These are phyloP conservation scores for Trichomonascaceae sp. DNA, from an alignment of 1,139 yeast species.

Conservation along the genomic window DNA sequence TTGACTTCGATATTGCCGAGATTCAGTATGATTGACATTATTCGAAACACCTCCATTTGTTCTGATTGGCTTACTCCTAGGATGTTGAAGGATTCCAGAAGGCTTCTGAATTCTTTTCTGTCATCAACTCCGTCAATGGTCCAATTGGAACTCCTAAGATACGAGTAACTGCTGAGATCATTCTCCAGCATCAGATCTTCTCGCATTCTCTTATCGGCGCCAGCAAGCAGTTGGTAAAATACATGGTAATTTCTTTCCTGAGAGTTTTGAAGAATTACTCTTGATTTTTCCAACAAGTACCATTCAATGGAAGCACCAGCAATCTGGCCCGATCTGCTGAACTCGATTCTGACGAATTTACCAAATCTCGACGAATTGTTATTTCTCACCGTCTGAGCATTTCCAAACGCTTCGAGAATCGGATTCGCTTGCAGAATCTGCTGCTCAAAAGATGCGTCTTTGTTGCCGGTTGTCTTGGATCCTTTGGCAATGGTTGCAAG, in stretches of 20 bases:
- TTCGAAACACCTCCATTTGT: slow-evolving; percentile 53
- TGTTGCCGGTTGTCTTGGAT: slow-evolving; percentile 9
- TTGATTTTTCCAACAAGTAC: slow-evolving; percentile 87
- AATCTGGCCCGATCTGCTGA: slow-evolving; percentile 57
- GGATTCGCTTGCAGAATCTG: slow-evolving; percentile 94
- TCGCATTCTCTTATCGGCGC: slow-evolving; percentile 50
- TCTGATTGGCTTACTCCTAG: slow-evolving; percentile 64
- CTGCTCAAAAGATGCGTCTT: slow-evolving; percentile 52
- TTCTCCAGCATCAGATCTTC: slow-evolving; percentile 45
- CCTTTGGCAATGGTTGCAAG: slow-evolving; percentile 62
- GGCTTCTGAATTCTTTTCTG: slow-evolving; percentile 52
- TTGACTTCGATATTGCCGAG: slow-evolving; percentile 79
- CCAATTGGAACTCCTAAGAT: slow-evolving; percentile 51
- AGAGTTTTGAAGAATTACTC: slow-evolving; percentile 84
- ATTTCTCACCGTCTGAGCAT: slow-evolving; percentile 91
- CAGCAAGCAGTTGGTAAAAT: slow-evolving; percentile 78
- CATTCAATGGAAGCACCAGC: slow-evolving; percentile 91
- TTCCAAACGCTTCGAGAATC: slow-evolving; percentile 92
- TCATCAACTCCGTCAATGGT: slow-evolving; percentile 72
- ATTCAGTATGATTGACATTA: slow-evolving; percentile 73
- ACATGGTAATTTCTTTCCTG: slow-evolving; percentile 92
- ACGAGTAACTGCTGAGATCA: slow-evolving; percentile 44
- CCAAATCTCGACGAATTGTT: slow-evolving; percentile 97
- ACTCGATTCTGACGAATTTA: slow-evolving; percentile 85
- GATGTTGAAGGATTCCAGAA: slow-evolving; percentile 60